These are phyloP conservation scores for Sporisorium scitamineum DNA, from an alignment of 1,284 basidiomycete genomes.

Conservation along the genomic window DNA sequence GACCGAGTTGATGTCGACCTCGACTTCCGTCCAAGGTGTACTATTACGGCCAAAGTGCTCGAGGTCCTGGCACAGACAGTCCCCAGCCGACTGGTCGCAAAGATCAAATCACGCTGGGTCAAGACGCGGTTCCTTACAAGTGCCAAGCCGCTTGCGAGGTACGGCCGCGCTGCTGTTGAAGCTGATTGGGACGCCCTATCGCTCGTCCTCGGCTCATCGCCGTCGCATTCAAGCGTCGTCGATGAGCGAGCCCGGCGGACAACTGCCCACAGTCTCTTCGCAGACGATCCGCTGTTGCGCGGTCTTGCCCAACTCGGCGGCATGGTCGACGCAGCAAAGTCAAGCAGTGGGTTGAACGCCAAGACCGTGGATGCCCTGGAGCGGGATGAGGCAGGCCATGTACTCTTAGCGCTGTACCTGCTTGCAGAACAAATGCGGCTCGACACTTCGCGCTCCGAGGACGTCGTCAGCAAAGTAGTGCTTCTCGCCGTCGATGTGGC, in stretches of 20 bases:
- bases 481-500: conserved; percentile 8
- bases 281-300: conserved; percentile 19
- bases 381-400: conserved; percentile 5
- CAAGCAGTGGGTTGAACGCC: neutral
- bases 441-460: conserved; percentile 17
- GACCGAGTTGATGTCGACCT: conserved; percentile 1
- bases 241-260: neutral
- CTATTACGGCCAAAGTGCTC: conserved; percentile 13
- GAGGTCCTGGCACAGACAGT: conserved; percentile 10
- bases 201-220: neutral
- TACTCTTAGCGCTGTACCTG: conserved; percentile 43
- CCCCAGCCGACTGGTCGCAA: conserved; percentile 12
- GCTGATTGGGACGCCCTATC: conserved; percentile 28
- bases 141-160: neutral
- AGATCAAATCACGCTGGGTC: conserved; percentile 23
- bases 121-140: conserved; percentile 21
- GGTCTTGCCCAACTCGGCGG: conserved; percentile 9
- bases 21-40: conserved; percentile 25
- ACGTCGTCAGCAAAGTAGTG: conserved; percentile 3
- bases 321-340: neutral
- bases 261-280: conserved; percentile 20
- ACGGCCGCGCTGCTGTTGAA: conserved; percentile 13
- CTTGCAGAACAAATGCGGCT: conserved; percentile 50
- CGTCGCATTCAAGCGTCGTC: neutral
- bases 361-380: neutral